Evolutionary conservation across 768 basidiomycete genomes (phyloP), one percentile per base, ranked within the genome.

Genomic region (Auricularia sp.): DNA sequence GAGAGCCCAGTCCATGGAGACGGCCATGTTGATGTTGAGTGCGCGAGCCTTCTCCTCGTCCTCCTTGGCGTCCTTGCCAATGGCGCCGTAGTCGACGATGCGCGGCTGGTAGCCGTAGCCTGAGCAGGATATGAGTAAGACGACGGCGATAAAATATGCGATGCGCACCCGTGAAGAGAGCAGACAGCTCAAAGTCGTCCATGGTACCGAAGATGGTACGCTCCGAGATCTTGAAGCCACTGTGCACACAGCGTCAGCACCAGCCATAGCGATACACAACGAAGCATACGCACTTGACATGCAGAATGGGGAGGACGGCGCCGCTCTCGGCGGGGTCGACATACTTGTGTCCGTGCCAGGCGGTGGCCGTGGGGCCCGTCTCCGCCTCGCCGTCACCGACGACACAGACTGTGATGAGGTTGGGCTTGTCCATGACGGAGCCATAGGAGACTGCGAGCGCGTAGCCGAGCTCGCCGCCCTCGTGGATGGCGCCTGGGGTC

Each of bases 371-470:
- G 0, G 88, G 88, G 3, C 89, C 89, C 3, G 87, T 87, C 73
- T 91, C 89, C 3, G 87, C 86, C 75, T 95, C 93, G 35, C 92
- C 93, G 66, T 94, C 92, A 29, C 93, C 93, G n/a, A 96, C 77
- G 36, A 95, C 80, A 66, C 88, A 91, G 60, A 86, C 81, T 21
- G 88, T 84, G 69, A 95, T 82, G 18, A 93, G 84, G 71, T 94
- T 81, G 7, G 92, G 93, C 67, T 91, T 87, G 73, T 97, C 93
- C 90, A 96, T 93, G 68, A 91, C 85, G 33, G 90, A 87, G 42
- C 93, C 93, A 70, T 91, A 95, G 0, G 91, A 81, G 8, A 92
- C 92, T 51, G 86, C 82, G 43, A 94, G 84, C 3, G 91, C 91
- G 68, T 95, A 96, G 7, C 93, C 93, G 14, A 95, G 82, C 73